These are phyloP conservation scores for Linnemannia schmuckeri DNA, from an alignment of 192 early-diverging fungal species.

Conservation along the genomic window DNA sequence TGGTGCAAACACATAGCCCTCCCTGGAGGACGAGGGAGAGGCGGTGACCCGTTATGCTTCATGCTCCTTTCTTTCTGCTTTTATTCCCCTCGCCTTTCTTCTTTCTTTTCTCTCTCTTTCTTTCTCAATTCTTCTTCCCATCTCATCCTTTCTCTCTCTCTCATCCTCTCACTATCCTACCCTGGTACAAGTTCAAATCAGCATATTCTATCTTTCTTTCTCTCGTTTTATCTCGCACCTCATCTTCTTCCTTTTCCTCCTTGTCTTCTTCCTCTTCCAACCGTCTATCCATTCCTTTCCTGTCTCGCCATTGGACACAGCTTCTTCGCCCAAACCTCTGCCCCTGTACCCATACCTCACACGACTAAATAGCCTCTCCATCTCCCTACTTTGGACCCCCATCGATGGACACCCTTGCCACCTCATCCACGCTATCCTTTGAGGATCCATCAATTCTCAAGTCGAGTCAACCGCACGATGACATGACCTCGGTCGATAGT, in stretches of 20 bases:
- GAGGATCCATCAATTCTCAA: background rate
- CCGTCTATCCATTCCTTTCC: background rate
- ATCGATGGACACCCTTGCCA: background rate
- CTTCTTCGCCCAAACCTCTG: background rate
- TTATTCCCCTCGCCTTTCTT: background rate
- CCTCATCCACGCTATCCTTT: background rate
- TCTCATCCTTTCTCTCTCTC: background rate
- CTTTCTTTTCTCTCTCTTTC: background rate
- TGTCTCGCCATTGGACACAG: conserved; percentile 5
- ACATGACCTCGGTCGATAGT: background rate
- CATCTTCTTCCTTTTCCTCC: background rate
- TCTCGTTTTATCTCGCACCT: background rate
- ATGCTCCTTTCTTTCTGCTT: background rate
- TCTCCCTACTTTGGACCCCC: background rate
- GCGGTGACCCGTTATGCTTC: too few species aligned
- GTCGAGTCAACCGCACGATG: background rate
- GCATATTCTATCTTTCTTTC: background rate
- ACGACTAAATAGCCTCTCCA: background rate
- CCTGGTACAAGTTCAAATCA: background rate
- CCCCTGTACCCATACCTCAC: background rate
- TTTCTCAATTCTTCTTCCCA: background rate
- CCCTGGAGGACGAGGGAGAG: background rate
- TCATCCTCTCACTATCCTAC: background rate
- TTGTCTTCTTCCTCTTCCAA: background rate
- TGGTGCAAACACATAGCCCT: too few species aligned